Base-by-base conservation (phyloP, 257 asterid species). In the Solanum chilense region DNA sequence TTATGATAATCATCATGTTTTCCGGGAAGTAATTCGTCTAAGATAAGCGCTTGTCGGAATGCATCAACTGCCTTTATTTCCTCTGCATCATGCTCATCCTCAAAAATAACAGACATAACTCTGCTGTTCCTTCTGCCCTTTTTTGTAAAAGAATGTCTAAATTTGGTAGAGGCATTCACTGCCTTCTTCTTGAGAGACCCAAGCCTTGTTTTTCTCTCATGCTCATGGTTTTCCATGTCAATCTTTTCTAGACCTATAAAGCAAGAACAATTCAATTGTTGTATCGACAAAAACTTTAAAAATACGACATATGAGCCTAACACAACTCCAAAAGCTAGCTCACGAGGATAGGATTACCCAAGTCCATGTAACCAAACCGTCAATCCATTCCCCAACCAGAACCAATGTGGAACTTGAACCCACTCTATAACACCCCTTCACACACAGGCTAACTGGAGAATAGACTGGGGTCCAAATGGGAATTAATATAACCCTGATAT, bases 11-110 rank as follows among this genome's bases (percentile, higher is more conserved):
- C 99, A 42, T 97, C 99, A 18, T 96, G 98, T 84, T 94, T 95
- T 11, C 92, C 90, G 35, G 98, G 99, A 42, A 97, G 93, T 56
- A 96, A 75, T 87, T 97, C 99, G 41, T 97, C 98, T 18, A 96
- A 91, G 90, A 97, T 96, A 25, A 97, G 98, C 2, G 91, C 93
- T 92, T 97, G 99, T 20, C 99, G 98, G 68, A 97, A 94, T 23
- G 95, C 96, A 86, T 97, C 99, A 12, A 97, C 98, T 0, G 95
- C 97, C 90, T 95, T 89, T 27, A 92, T 70, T 88, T 97, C 99
- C 92, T 95, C 99, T 3, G 99, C 97, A 15, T 95, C 99, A 29
- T 92, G 98, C 93, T 92, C 98, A 87, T 97, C 98, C 64, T 95
- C 99, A 16, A 73, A 52, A 83, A 91, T 94, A 74, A 96, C 92